Evolutionary conservation across 495 filamentous ascomycete species (phyloP).

Genomic region (Penicillium samsonianum): DNA sequence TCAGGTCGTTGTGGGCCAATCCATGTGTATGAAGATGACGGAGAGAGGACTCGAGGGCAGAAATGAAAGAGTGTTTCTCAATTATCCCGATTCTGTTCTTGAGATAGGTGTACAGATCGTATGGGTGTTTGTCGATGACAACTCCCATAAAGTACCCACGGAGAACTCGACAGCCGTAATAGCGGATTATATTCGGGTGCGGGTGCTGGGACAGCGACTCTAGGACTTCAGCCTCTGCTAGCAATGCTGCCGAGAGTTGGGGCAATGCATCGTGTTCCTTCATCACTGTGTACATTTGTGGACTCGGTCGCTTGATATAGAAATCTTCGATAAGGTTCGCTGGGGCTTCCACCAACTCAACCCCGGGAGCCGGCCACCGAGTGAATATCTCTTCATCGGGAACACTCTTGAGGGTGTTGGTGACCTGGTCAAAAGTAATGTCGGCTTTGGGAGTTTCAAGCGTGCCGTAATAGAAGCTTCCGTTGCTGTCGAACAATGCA

Average conservation of each 20-base stretch:
- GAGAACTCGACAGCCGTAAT: slow-evolving; percentile 35
- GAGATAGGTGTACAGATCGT: slow-evolving; percentile 25
- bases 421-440: neutral
- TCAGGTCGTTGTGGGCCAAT: slow-evolving; percentile 44
- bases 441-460: neutral
- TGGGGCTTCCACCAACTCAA: neutral
- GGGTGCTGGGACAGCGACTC: slow-evolving; percentile 22
- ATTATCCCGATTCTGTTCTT: slow-evolving; percentile 5
- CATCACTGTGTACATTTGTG: neutral
- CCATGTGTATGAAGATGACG: slow-evolving; percentile 37
- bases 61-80: slow-evolving; percentile 27
- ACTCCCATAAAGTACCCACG: slow-evolving; percentile 35
- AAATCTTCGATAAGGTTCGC: neutral
- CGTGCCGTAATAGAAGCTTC: neutral
- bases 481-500: neutral
- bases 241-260: neutral
- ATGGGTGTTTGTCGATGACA: slow-evolving; percentile 29
- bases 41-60: slow-evolving; percentile 33
- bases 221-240: slow-evolving; percentile 27
- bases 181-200: slow-evolving; percentile 36
- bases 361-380: neutral
- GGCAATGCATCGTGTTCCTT: neutral
- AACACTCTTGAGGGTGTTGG: neutral
- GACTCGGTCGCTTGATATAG: neutral
- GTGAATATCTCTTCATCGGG: neutral